Evolutionary conservation across 371 early-diverging fungal genomes (phyloP), one percentile per base, ranked within the genome.

Genomic region (Apophysomyces trapeziformis): DNA sequence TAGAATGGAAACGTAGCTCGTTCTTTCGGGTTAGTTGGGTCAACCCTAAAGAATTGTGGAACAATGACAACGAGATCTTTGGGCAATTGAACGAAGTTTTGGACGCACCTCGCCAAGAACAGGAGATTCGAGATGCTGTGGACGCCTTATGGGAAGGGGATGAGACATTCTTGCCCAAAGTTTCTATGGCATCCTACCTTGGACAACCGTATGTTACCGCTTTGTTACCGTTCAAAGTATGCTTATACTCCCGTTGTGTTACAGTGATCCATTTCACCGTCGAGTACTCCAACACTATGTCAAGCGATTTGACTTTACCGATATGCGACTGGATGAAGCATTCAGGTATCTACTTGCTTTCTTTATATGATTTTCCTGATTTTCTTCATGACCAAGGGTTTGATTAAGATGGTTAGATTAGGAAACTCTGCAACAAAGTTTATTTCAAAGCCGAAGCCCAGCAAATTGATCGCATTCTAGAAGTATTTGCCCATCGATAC

Each of bases 391-490:
- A 21, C 5, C 54, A 18, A 21, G 9, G 4, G 54, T 21, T 18
- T 50, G 16, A 50, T 21, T 50, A 50, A 50, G 54, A 50, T 50
- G 54, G 21, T 96, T 60, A 90, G 87, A 45, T 96, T 66, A 79
- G 82, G 63, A 85, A 77, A 38, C 74, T 96, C 41, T 94, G 95
- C 66, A 80, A 83, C 18, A 89, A 92, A 39, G 79, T 96, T 5
- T 88, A 89, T 36, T 79, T 97, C 68, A 91, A 90, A 57, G 98
- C 93, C 16, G 96, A 96, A 75, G 87, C 95, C 8, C 96, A 95
- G 72, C 87, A 90, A 59, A 89, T 95, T 38, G 96, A 95, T 75
- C 85, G 96, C 5, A 88, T 96, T 45, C 69, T 96, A 50, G 86
- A 87, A 56, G 89, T 78, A 44, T 90, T 96, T 76, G 83, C 95